A percentile compares a stretch with the other conserved stretches of the same genome.
These are phyloP conservation scores for Escallonia rubra DNA, from an alignment of 129 eudicot genomes.

Conservation along the genomic window DNA sequence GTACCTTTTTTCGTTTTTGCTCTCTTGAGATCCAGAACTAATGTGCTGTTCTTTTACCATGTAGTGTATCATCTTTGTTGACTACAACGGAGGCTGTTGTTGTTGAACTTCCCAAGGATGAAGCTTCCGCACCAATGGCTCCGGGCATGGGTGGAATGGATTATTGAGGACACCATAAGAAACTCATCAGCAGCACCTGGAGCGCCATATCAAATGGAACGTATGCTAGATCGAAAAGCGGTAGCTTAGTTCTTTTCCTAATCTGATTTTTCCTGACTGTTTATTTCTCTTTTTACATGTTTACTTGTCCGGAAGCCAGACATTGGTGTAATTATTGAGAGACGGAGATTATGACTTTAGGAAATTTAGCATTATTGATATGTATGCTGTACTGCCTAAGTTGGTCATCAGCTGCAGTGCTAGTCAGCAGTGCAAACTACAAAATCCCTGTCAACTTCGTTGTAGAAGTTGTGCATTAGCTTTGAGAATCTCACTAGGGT, in stretches of 20 bases:
- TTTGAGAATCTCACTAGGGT: no score
- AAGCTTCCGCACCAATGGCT: slow-evolving; percentile 35
- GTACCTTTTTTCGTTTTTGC: no score
- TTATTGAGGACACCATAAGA: slow-evolving; percentile 12
- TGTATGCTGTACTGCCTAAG: neutral
- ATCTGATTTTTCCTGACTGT: slow-evolving; percentile 10
- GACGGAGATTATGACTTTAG: neutral
- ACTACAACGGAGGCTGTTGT: slow-evolving; percentile 74
- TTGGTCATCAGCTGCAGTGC: no score
- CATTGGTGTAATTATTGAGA: slow-evolving; percentile 1
- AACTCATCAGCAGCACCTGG: neutral
- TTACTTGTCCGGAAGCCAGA: slow-evolving; percentile 5
- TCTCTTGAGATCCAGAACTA: neutral
- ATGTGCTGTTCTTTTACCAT: slow-evolving; percentile 1
- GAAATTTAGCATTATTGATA: neutral
- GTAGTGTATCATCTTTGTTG: slow-evolving; percentile 53
- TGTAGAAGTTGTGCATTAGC: no score
- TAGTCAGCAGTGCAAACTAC: no score
- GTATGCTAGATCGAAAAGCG: neutral
- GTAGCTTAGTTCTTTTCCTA: slow-evolving; percentile 2
- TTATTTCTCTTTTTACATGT: neutral
- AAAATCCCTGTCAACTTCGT: no score
- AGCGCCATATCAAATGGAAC: neutral
- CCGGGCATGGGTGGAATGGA: slow-evolving; percentile 49
- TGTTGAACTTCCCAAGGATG: slow-evolving; percentile 56